Evolutionary conservation across 495 filamentous ascomycete species (phyloP).

Genomic region (Daldinia caldariorum): DNA sequence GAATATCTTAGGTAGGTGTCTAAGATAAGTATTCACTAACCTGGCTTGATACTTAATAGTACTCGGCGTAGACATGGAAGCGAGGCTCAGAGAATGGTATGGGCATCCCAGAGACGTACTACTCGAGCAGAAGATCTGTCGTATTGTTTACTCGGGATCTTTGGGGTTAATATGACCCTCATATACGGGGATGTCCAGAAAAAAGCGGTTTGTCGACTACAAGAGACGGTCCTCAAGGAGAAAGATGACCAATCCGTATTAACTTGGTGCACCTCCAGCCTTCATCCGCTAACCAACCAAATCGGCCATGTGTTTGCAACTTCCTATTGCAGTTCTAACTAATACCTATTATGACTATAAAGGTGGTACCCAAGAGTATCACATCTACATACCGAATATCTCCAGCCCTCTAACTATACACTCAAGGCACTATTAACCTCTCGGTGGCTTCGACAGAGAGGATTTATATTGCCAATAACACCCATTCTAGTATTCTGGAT

Average conservation of each 20-base stretch:
- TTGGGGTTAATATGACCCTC: constrained; percentile 42
- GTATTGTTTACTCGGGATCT: constrained; percentile 45
- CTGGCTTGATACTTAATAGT: not conserved
- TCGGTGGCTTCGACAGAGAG: too few relatives aligned
- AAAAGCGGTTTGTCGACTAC: constrained; percentile 41
- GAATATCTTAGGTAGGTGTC: too few relatives aligned
- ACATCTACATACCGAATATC: too few relatives aligned
- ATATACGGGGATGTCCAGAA: constrained; percentile 39
- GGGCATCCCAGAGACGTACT: constrained; percentile 39
- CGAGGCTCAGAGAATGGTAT: constrained; percentile 44
- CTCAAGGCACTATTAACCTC: too few relatives aligned
- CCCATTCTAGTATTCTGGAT: not conserved
- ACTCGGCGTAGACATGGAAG: too few relatives aligned
- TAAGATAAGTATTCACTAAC: too few relatives aligned
- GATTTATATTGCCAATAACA: not conserved
- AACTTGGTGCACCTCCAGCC: constrained; percentile 43
- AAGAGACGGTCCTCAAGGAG: constrained; percentile 40
- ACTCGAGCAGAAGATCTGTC: constrained; percentile 44
- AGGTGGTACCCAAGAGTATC: too few relatives aligned
- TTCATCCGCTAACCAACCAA: too few relatives aligned
- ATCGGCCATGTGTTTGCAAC: too few relatives aligned
- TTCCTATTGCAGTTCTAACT: too few relatives aligned
- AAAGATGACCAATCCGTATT: constrained; percentile 45
- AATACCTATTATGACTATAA: not conserved
- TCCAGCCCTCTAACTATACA: too few relatives aligned